Evolutionary conservation across 768 basidiomycete species (phyloP).

Genomic region (Trichaptum fuscoviolaceum): DNA sequence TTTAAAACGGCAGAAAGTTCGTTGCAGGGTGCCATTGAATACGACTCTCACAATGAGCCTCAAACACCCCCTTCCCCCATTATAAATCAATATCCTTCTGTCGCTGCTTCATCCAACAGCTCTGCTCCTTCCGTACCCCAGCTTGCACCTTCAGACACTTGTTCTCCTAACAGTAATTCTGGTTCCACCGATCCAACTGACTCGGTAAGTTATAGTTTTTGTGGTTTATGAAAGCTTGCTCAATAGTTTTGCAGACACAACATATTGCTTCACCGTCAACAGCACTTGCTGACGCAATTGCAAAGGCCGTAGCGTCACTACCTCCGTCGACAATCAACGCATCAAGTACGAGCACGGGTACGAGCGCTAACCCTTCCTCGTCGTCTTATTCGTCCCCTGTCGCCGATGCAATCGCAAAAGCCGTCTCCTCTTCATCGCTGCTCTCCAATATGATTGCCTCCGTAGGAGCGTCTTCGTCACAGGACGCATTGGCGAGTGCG

Average conservation of each 20-base stretch:
- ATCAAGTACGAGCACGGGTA: background rate
- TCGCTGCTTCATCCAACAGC: background rate
- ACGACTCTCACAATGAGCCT: background rate
- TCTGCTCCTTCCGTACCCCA: background rate
- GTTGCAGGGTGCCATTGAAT: background rate
- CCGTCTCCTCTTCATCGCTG: background rate
- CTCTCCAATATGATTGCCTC: background rate
- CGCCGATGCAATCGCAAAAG: background rate
- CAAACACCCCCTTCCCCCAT: background rate
- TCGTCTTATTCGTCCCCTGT: background rate
- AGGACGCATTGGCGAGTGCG: background rate
- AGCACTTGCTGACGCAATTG: background rate
- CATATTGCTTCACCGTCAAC: background rate
- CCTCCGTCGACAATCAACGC: background rate
- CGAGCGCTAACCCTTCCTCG: background rate
- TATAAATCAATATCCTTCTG: background rate
- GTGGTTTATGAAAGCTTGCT: background rate
- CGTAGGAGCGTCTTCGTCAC: background rate
- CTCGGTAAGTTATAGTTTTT: background rate
- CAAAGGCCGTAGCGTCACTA: background rate
- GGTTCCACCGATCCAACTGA: background rate
- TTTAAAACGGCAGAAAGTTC: background rate
- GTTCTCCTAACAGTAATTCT: background rate
- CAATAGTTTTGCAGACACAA: background rate
- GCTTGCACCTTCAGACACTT: background rate